Conservation (phyloP, 352 stramenopile genomes). For the Nothophytophthora sp. region DNA sequence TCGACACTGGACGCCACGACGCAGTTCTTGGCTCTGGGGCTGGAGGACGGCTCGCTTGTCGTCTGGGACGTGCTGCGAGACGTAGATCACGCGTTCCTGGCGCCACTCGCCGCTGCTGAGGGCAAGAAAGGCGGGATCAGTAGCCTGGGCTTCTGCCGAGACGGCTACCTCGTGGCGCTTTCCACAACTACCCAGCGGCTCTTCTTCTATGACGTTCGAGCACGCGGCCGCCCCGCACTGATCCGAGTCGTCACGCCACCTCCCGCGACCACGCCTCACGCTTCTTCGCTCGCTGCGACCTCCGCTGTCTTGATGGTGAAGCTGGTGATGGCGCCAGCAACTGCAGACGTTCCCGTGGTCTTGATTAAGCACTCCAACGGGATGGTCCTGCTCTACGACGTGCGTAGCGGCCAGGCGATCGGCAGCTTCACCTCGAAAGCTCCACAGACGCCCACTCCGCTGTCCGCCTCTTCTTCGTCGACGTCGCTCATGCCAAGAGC, state of each 20-base stretch:
- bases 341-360: slow-evolving; percentile 38
- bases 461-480: neutral
- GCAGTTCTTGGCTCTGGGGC: slow-evolving; percentile 45
- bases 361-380: slow-evolving; percentile 51
- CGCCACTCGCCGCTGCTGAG: neutral
- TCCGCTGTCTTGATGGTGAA: slow-evolving; percentile 18
- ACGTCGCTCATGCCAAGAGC: too few relatives aligned
- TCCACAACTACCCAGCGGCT: slow-evolving; percentile 36
- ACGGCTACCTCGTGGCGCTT: slow-evolving; percentile 34
- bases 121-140: slow-evolving; percentile 2
- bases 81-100: slow-evolving; percentile 35
- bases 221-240: slow-evolving; percentile 22
- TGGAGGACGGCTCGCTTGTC: slow-evolving; percentile 43
- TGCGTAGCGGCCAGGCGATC: slow-evolving; percentile 41
- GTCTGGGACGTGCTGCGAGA: slow-evolving; percentile 63
- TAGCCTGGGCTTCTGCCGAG: slow-evolving; percentile 19
- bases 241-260: slow-evolving; percentile 33
- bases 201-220: slow-evolving; percentile 44
- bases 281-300: slow-evolving; percentile 1
- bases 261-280: neutral
- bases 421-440: slow-evolving; percentile 25
- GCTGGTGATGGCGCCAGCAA: slow-evolving; percentile 12
- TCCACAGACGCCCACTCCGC: neutral
- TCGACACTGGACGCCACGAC: slow-evolving; percentile 44
- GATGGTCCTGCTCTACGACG: slow-evolving; percentile 46